Evolutionary conservation across 352 stramenopile genomes (phyloP).

Genomic region (Pythium dissimile): DNA sequence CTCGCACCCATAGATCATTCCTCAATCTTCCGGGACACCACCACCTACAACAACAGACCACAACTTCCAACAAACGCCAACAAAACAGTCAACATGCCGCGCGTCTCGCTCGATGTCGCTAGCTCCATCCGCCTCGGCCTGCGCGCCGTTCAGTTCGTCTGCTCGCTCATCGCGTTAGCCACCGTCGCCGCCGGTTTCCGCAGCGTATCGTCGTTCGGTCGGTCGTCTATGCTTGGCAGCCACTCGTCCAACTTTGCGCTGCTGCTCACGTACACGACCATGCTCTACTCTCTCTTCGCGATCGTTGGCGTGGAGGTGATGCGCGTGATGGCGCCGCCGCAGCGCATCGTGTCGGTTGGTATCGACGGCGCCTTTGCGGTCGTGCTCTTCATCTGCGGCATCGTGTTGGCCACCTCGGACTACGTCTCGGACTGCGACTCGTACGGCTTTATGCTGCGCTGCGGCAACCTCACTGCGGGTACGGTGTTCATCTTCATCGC

Average conservation of each 20-base stretch:
- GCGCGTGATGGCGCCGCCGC: slow-evolving; percentile 25
- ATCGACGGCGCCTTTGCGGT: slow-evolving; percentile 35
- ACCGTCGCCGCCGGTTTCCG: slow-evolving; percentile 39
- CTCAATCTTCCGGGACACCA: not conserved
- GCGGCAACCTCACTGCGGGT: slow-evolving; percentile 45
- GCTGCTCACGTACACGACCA: slow-evolving; percentile 56
- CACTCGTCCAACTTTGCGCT: slow-evolving; percentile 46
- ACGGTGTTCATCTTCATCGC: slow-evolving; percentile 55
- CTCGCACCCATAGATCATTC: not conserved
- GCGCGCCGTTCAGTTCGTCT: slow-evolving; percentile 50
- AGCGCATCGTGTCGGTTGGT: slow-evolving; percentile 25
- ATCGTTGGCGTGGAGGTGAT: slow-evolving; percentile 49
- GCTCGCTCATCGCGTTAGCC: slow-evolving; percentile 48
- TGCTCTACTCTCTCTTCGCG: slow-evolving; percentile 57
- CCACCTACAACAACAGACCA: not conserved
- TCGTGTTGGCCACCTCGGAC: slow-evolving; percentile 46
- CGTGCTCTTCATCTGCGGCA: slow-evolving; percentile 47
- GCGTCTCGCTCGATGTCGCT: not conserved
- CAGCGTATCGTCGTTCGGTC: not conserved
- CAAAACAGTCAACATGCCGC: slow-evolving; percentile 4
- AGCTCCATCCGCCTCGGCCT: slow-evolving; percentile 5
- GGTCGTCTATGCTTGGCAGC: slow-evolving; percentile 20
- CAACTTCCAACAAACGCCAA: not conserved
- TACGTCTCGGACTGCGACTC: slow-evolving; percentile 41
- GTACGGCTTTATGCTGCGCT: slow-evolving; percentile 28